Evolutionary conservation across 177 flowering plant species (phyloP), one percentile per base, ranked within the genome.

Genomic region (Vitis hybrid): DNA sequence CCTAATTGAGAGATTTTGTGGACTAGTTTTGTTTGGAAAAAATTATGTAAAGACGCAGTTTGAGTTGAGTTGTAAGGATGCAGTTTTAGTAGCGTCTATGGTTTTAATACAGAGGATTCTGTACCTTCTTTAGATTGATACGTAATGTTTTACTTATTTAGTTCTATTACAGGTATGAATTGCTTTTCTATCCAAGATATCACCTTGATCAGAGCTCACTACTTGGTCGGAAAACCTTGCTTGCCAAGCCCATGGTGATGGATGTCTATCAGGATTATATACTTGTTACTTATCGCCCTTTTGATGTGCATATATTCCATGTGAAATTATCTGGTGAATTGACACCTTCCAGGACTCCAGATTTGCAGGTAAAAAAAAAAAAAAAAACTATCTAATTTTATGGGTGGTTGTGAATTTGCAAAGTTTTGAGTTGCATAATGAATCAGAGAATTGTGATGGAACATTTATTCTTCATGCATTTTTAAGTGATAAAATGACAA

Each of bases 151-250:
- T 1, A 55, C 21, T n/a, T 34, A 18, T 60, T 32, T 72, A 57
- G 13, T 50, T 11, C 4, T 40, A 45, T 79, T 86, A 75, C 89
- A 95, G 99, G 82, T 93, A 95, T 80, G 99, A 95, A 74, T 83
- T 95, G 76, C 93, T 95, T 5, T 95, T 95, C 75, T 95, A 90
- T 74, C 99, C 99, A 69, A 86, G 99, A 85, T 95, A 91, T 85
- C 98, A 95, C 78, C 97, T 95, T 74, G 98, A 95, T 72, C 91
- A 89, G 79, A 95, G 97, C 80, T 95, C 99, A 13, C 79, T 95
- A 68, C 94, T 93, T 60, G 88, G 82, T 79, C 97, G 87, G 68
- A 95, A 93, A 77, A 67, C 84, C 54, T 79, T 95, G 83, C 89
- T 88, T 75, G 86, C 93, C 52, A 86, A 91, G 77, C 98, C 99